Percentiles rank a stretch among this genome's conserved stretches.
Evolutionary conservation across 208 protist species (phyloP).

Genomic region (Trypanosoma conorhini): DNA sequence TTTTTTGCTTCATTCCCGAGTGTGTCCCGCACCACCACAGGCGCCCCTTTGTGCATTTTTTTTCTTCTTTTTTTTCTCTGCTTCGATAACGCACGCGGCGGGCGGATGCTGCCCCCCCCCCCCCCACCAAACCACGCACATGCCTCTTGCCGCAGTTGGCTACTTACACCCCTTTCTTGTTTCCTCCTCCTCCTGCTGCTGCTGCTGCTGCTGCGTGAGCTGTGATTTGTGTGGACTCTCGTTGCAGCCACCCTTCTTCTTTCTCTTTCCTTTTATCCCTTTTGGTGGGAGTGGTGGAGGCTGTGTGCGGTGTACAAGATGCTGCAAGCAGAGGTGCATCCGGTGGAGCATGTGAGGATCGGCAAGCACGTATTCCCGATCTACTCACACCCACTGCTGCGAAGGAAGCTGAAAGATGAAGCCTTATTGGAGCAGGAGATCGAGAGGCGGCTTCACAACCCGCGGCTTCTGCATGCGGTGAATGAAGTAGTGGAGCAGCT

Average conservation of each 20-base stretch:
- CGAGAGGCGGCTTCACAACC: slow-evolving; percentile 27
- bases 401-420: slow-evolving; percentile 26
- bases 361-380: slow-evolving; percentile 61
- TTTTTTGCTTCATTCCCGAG: not conserved
- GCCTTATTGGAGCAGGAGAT: slow-evolving; percentile 32
- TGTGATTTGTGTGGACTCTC: not conserved
- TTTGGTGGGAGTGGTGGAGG: slow-evolving; percentile 1
- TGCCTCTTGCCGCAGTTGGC: not conserved
- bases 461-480: slow-evolving; percentile 35
- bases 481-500: slow-evolving; percentile 52
- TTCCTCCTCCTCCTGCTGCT: not conserved
- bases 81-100: not conserved
- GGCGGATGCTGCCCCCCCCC: too few relatives aligned
- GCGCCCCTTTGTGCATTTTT: not conserved
- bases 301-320: not conserved
- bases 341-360: slow-evolving; percentile 36
- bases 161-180: not conserved
- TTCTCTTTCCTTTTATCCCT: slow-evolving; percentile 12
- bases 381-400: slow-evolving; percentile 72
- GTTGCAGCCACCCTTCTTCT: not conserved
- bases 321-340: not conserved
- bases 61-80: slow-evolving; percentile 3
- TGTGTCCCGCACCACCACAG: not conserved
- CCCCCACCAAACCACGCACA: not conserved
- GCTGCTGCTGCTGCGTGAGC: not conserved